Base-by-base conservation (phyloP, 2,329 filamentous ascomycete species). In the Pseudopyricularia javanii region DNA sequence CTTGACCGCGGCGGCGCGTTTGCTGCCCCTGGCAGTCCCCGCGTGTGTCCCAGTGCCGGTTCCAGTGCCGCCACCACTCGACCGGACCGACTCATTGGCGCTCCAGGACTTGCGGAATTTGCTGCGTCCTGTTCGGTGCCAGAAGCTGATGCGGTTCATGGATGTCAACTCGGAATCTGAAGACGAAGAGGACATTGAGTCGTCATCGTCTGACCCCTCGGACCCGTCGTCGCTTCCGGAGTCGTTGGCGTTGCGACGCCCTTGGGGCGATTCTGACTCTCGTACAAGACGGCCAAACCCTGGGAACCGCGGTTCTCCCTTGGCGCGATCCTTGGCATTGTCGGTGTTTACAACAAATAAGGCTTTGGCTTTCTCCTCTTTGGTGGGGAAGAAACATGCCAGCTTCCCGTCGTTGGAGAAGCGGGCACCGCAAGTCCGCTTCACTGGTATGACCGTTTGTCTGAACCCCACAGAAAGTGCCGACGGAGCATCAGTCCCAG, bases 371-470 rank as follows among this genome's bases (percentile, higher is more conserved):
- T 76, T 81, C 61, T 80, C 76, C 59, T 85, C 81, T 57, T 83
- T 85, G 1, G 81, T 81, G 2, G 82, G 82, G 59, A 86, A 86
- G 64, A 86, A 86, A 60, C 81, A 85, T 5, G 82, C 74, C 1
- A 86, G 68, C 40, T 75, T 75, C 7, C 83, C 83, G 59, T 81
- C 80, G 35, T 76, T 75, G 8, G 79, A 78, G 58, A 83, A 85
- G 6, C 76, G 70, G 43, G 76, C 79, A 40, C 81, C 81, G 56
- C 81, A 84, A 7, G 73, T 73, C 45, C 79, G 70, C 2, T 43
- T 47, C 5, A 47, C 37, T 5, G 50, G 50, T 12, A 50, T 50
- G 20, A 50, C 48, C 33, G 48, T 50, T 32, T 50, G 48, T 33
- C 48, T 33, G 33, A 50, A 50, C 33, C 48, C 48, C 7, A 26